Base-by-base conservation (phyloP, 495 filamentous ascomycete genomes). In the Hypomontagnella submonticulosa region DNA sequence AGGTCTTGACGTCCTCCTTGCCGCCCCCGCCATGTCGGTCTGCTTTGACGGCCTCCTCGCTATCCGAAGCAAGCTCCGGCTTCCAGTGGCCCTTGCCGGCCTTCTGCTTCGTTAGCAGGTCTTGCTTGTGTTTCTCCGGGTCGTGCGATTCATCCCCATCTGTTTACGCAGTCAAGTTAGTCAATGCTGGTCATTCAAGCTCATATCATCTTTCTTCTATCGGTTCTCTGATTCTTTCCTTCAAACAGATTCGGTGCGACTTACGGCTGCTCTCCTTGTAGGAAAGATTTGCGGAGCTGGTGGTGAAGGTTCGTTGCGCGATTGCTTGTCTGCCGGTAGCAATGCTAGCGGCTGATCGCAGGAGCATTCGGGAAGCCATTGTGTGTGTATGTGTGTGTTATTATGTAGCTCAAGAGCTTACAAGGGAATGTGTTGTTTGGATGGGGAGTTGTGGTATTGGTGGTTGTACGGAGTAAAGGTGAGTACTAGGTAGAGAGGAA, bases 61-160 rank as follows among this genome's bases (percentile, higher is more conserved):
- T 92, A 72, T 91, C 85, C 59, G 86, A 90, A 4, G 91, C 90
- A 54, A 97, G 76, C 71, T 91, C 88, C 15, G 87, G 79, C 75
- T 90, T 90, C 93, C 93, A 96, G 66, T 92, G 84, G 10, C 81
- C 90, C 75, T 89, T 87, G 16, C 93, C 93, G 10, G 86, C 79
- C 78, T 90, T 90, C 51, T 87, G 82, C 79, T 88, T 88, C 70
- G 82, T 76, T 54, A 96, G 62, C 34, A 84, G 83, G 47, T 92
- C 86, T 44, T 91, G 77, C 80, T 96, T 96, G 68, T 93, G 83
- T 46, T 81, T 71, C 68, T 94, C 91, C 58, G 87, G 84, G 67
- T 85, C 72, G 23, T 73, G 36, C 13, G 66, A 16, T 27, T 73
- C 65, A 19, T 71, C 58, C 33, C 73, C 64, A 23, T 63, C 75